Evolutionary conservation across 129 eudicot genomes (phyloP).

Genomic region (Centrapalus pauciflorus): DNA sequence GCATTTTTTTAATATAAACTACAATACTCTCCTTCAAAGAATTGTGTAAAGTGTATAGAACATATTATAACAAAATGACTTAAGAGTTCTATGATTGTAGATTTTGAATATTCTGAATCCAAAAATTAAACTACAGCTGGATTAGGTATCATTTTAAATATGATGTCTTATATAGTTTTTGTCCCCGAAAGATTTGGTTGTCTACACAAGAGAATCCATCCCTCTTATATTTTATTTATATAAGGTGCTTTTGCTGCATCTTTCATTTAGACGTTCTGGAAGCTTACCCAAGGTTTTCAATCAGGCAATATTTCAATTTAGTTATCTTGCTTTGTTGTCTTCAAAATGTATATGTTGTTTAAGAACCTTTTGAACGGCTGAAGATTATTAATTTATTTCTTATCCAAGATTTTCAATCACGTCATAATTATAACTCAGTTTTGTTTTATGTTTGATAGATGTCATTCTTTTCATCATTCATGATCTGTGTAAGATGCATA

Average conservation of each 20-base stretch:
- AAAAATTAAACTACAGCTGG: background rate
- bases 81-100: background rate
- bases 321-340: background rate
- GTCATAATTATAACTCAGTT: background rate
- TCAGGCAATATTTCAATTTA: background rate
- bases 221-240: background rate
- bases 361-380: background rate
- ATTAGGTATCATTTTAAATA: background rate
- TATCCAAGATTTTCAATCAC: background rate
- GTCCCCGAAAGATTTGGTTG: background rate
- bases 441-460: background rate
- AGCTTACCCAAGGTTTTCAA: slow-evolving; percentile 4
- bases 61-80: slow-evolving; percentile 1
- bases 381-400: slow-evolving; percentile 1
- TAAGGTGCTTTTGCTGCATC: slow-evolving; percentile 15
- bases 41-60: background rate
- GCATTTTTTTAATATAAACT: background rate
- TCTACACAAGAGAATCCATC: background rate
- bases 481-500: slow-evolving; percentile 1
- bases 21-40: slow-evolving; percentile 7
- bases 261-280: background rate
- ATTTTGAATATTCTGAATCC: background rate
- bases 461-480: slow-evolving; percentile 2
- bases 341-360: background rate
- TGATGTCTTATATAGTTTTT: background rate